These are phyloP conservation scores for Cardamine chenopodiifolia DNA, from an alignment of 345 rosid genomes.

Conservation along the genomic window DNA sequence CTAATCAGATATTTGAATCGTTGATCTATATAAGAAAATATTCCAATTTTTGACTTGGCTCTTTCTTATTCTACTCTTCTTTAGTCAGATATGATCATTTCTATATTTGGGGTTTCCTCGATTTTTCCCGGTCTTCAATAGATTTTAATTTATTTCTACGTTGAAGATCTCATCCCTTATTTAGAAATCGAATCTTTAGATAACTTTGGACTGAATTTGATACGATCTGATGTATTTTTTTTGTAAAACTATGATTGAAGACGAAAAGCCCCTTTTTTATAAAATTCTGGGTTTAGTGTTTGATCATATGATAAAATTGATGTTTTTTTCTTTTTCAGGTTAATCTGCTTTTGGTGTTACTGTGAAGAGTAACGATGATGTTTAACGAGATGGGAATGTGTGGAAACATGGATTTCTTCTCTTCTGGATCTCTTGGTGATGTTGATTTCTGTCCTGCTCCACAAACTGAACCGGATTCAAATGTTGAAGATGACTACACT, in stretches of 20 bases:
- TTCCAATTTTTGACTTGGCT: background rate
- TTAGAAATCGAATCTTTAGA: conserved; percentile 6
- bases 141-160: background rate
- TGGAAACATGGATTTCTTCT: conserved; percentile 76
- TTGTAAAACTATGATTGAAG: background rate
- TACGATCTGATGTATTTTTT: conserved; percentile 20
- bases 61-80: conserved; percentile 14
- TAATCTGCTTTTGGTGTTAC: background rate
- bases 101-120: conserved; percentile 18
- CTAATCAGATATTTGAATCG: background rate
- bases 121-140: background rate
- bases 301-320: background rate
- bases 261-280: conserved; percentile 12
- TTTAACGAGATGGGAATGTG: conserved; percentile 82
- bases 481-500: conserved; percentile 84
- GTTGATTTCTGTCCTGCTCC: conserved; percentile 51
- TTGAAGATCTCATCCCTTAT: conserved; percentile 23
- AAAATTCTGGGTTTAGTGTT: conserved; percentile 1
- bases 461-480: conserved; percentile 58
- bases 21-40: conserved; percentile 14
- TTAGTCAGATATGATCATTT: conserved; percentile 16
- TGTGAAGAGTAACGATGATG: conserved; percentile 49
- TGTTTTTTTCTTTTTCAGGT: conserved; percentile 13
- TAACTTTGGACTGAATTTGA: background rate
- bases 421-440: conserved; percentile 54